These are phyloP conservation scores for Byssothecium circinans DNA, from an alignment of 2,329 filamentous ascomycete species.

Conservation along the genomic window DNA sequence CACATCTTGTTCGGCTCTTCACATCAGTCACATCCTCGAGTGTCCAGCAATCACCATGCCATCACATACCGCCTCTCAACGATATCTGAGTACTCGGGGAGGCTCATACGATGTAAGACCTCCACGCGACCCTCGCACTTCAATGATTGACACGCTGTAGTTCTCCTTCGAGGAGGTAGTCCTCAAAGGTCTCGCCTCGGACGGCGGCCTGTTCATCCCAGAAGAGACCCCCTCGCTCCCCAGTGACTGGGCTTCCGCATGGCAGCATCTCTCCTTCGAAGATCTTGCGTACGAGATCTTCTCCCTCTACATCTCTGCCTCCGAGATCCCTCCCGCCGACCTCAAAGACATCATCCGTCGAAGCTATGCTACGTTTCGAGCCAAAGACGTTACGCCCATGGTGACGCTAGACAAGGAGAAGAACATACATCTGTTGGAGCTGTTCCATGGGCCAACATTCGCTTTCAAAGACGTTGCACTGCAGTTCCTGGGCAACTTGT, in stretches of 20 bases:
- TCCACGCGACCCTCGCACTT: not conserved
- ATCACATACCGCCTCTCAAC: slow-evolving; percentile 58
- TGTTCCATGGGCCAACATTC: slow-evolving; percentile 95
- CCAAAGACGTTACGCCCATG: slow-evolving; percentile 74
- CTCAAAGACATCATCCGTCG: slow-evolving; percentile 80
- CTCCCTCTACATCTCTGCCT: slow-evolving; percentile 79
- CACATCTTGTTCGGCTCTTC: slow-evolving; percentile 1
- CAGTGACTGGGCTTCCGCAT: slow-evolving; percentile 65
- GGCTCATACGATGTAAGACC: slow-evolving; percentile 62
- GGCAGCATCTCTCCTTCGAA: slow-evolving; percentile 77
- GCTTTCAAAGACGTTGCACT: slow-evolving; percentile 91
- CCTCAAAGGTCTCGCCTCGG: slow-evolving; percentile 81
- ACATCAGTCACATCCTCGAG: not conserved
- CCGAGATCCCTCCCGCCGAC: slow-evolving; percentile 79
- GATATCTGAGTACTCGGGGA: slow-evolving; percentile 64
- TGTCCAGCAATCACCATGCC: slow-evolving; percentile 33
- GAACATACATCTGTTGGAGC: slow-evolving; percentile 83
- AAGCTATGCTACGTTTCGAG: slow-evolving; percentile 88
- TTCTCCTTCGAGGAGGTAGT: slow-evolving; percentile 91
- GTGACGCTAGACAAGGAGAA: slow-evolving; percentile 70
- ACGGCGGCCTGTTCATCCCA: slow-evolving; percentile 88
- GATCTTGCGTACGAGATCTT: slow-evolving; percentile 85
- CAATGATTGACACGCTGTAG: slow-evolving; percentile 47
- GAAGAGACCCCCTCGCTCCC: slow-evolving; percentile 73
- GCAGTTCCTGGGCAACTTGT: slow-evolving; percentile 94